Percentiles rank a stretch among this genome's conserved stretches.
phyloP scores from a whole-genome alignment of 148 eudicot species.

The Hydrangea macrophylla region DNA sequence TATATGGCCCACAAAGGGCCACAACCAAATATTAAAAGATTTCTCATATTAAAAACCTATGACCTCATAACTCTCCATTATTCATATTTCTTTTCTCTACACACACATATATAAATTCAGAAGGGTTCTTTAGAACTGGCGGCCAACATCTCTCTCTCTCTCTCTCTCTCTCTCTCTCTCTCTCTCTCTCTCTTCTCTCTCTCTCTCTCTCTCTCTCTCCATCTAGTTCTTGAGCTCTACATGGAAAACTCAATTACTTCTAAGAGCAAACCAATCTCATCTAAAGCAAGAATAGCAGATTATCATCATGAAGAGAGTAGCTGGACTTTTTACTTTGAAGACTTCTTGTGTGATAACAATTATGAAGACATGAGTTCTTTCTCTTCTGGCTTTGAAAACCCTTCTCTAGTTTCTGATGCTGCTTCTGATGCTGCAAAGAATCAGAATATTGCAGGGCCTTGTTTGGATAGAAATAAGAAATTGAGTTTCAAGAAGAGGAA shows the following conservation, averaged over 20 bases:
- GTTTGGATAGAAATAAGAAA: conserved; percentile 13
- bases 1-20: conserved; percentile 14
- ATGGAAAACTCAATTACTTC: conserved; percentile 12
- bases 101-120: conserved; percentile 2
- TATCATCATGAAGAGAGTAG: conserved; percentile 29
- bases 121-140: neutral
- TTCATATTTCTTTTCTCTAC: neutral
- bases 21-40: too few species aligned
- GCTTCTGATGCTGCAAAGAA: conserved; percentile 21
- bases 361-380: conserved; percentile 13
- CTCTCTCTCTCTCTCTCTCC: neutral
- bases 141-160: neutral
- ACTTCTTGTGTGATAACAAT: conserved; percentile 17
- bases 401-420: conserved; percentile 26
- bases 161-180: neutral
- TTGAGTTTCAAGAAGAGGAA: conserved; percentile 30
- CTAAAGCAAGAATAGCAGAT: conserved; percentile 9
- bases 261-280: conserved; percentile 2
- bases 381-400: conserved; percentile 6
- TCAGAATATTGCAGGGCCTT: conserved; percentile 1
- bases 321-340: conserved; percentile 42
- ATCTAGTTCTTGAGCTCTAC: neutral
- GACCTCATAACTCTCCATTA: conserved; percentile 6
- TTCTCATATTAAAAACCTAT: conserved; percentile 1
- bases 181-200: neutral